A percentile compares a stretch with the other conserved stretches of the same genome.
Conservation (phyloP, 1,284 basidiomycete genomes). For the Sporisorium scitamineum region DNA sequence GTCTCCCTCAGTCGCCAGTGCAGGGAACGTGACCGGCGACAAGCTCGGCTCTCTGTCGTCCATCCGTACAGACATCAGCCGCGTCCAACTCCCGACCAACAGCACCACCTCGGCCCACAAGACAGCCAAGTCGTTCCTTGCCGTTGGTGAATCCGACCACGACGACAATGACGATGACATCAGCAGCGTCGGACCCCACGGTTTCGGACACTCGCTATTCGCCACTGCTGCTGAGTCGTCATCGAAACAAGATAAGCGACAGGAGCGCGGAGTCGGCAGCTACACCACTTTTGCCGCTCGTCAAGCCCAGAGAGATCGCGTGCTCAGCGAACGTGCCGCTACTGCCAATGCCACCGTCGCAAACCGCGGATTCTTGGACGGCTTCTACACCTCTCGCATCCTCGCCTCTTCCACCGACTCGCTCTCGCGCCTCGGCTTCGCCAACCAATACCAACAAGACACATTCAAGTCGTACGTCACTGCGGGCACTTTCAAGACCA, state of each 20-base stretch:
- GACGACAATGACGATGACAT: constrained; percentile 22
- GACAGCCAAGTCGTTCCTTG: constrained; percentile 28
- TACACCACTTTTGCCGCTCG: constrained; percentile 34
- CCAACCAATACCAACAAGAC: constrained; percentile 76
- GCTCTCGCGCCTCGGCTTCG: constrained; percentile 77
- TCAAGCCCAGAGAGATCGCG: constrained; percentile 11
- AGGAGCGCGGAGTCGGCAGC: constrained; percentile 25
- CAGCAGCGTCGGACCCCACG: constrained; percentile 27
- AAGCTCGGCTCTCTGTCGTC: constrained; percentile 15
- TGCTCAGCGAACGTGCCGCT: neutral
- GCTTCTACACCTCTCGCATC: constrained; percentile 75
- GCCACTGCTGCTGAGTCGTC: neutral
- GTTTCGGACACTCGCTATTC: constrained; percentile 36
- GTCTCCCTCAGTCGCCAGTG: constrained; percentile 2
- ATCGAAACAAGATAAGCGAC: neutral
- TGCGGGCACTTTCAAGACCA: constrained; percentile 21
- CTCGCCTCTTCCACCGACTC: constrained; percentile 73
- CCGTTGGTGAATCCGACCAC: neutral
- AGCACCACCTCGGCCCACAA: constrained; percentile 7
- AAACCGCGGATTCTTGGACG: constrained; percentile 75
- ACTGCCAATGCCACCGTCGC: constrained; percentile 16
- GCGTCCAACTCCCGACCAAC: constrained; percentile 23
- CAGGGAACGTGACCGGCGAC: constrained; percentile 18
- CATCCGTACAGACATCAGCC: constrained; percentile 34
- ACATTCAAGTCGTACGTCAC: constrained; percentile 51